phyloP scores from a whole-genome alignment of 208 protist species.

The Acanthamoeba healyi region DNA sequence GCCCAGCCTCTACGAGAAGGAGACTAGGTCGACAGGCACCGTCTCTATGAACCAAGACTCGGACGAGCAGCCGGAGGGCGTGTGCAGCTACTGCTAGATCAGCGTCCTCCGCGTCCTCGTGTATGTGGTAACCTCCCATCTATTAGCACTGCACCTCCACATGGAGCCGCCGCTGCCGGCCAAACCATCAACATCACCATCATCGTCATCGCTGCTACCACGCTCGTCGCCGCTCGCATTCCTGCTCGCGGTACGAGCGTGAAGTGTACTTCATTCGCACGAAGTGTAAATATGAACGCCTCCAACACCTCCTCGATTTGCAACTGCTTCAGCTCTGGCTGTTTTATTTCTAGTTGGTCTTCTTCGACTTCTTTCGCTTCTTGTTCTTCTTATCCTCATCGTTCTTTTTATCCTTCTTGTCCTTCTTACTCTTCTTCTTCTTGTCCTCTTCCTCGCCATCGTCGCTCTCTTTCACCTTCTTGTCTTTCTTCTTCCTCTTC shows the following conservation, averaged over 20 bases:
- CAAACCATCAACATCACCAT: too few species aligned
- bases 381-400: neutral
- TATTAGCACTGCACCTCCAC: neutral
- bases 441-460: neutral
- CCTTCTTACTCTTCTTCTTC: neutral
- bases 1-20: conserved; percentile 41
- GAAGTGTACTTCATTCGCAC: too few species aligned
- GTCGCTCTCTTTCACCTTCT: neutral
- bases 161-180: too few species aligned
- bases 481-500: neutral
- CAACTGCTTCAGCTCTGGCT: too few species aligned
- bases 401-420: neutral
- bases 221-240: too few species aligned
- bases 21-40: conserved; percentile 2
- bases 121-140: neutral
- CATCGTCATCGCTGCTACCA: too few species aligned
- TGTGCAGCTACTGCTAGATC: conserved; percentile 53
- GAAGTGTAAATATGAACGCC: too few species aligned
- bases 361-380: neutral
- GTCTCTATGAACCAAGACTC: neutral
- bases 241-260: too few species aligned
- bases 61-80: conserved; percentile 1
- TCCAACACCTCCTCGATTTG: too few species aligned
- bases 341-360: neutral
- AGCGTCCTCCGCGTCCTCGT: too few species aligned